Evolutionary conservation across 208 protist species (phyloP).

Genomic region (Angomonas desouzai): DNA sequence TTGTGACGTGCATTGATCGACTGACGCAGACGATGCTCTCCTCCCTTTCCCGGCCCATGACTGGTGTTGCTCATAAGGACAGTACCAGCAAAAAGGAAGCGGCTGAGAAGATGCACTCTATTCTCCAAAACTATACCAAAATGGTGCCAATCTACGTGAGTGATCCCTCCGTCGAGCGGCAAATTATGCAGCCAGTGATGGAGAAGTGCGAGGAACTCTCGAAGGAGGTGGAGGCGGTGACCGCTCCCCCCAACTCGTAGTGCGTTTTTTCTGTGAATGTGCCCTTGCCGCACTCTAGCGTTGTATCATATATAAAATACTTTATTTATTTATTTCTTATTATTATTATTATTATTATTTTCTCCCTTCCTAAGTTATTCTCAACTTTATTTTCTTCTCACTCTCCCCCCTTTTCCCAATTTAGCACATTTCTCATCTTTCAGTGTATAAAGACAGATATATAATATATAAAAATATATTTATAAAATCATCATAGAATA

Average conservation of each 20-base stretch:
- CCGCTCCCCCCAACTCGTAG: not conserved
- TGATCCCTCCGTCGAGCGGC: conserved; percentile 9
- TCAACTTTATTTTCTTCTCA: conserved; percentile 13
- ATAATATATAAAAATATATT: too few species aligned
- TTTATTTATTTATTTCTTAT: too few species aligned
- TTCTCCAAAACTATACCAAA: conserved; percentile 14
- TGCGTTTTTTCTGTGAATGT: too few species aligned
- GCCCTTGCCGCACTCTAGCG: too few species aligned
- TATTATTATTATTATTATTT: conserved; percentile 8
- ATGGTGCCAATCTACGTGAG: conserved; percentile 29
- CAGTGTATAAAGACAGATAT: too few species aligned
- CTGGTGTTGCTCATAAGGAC: conserved; percentile 43
- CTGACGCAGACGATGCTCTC: conserved; percentile 53
- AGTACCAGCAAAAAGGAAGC: conserved; percentile 21
- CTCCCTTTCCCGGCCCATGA: conserved; percentile 43
- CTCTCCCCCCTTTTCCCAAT: conserved; percentile 14
- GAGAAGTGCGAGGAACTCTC: conserved; percentile 28
- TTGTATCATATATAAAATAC: too few species aligned
- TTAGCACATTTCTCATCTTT: too few species aligned
- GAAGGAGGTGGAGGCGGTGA: conserved; percentile 18
- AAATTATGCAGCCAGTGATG: conserved; percentile 1
- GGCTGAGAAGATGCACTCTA: conserved; percentile 30
- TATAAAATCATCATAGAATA: too few species aligned
- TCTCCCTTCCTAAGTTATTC: conserved; percentile 9
- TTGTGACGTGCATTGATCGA: conserved; percentile 51